Evolutionary conservation across 2,329 filamentous ascomycete species (phyloP).

Genomic region (Penicillium sp.): DNA sequence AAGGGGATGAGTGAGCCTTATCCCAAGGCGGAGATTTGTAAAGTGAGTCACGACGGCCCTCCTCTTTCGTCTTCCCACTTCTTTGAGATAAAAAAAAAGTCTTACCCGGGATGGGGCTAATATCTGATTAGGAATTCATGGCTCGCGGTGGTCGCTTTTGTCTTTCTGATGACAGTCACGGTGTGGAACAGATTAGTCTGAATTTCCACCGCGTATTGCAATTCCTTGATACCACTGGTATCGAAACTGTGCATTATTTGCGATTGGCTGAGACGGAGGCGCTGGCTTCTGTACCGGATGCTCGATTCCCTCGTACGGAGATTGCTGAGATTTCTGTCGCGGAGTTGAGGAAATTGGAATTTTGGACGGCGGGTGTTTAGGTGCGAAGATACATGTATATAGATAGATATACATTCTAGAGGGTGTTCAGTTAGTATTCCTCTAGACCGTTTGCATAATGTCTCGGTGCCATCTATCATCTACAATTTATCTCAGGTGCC

Average conservation of each 20-base stretch:
- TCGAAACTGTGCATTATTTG: conserved; percentile 45
- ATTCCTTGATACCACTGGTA: conserved; percentile 63
- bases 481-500: too few relatives aligned
- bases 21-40: conserved; percentile 76
- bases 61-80: not conserved
- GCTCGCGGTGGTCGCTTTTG: conserved; percentile 78
- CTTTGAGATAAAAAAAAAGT: not conserved
- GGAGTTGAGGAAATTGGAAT: conserved; percentile 40
- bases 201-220: conserved; percentile 75
- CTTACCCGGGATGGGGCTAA: conserved; percentile 18
- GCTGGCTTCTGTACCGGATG: conserved; percentile 29
- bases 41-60: conserved; percentile 62
- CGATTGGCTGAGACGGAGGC: conserved; percentile 29
- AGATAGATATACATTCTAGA: too few relatives aligned
- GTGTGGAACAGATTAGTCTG: conserved; percentile 81
- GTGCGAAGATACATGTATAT: too few relatives aligned
- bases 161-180: conserved; percentile 94
- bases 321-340: conserved; percentile 35
- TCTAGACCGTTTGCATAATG: too few relatives aligned
- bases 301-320: conserved; percentile 42
- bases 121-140: conserved; percentile 65
- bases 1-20: conserved; percentile 94
- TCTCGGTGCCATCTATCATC: too few relatives aligned
- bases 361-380: conserved; percentile 34
- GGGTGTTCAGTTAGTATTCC: too few relatives aligned